Conservation (phyloP, 805 yeast genomes). For the Cyberlindnera maritima region DNA sequence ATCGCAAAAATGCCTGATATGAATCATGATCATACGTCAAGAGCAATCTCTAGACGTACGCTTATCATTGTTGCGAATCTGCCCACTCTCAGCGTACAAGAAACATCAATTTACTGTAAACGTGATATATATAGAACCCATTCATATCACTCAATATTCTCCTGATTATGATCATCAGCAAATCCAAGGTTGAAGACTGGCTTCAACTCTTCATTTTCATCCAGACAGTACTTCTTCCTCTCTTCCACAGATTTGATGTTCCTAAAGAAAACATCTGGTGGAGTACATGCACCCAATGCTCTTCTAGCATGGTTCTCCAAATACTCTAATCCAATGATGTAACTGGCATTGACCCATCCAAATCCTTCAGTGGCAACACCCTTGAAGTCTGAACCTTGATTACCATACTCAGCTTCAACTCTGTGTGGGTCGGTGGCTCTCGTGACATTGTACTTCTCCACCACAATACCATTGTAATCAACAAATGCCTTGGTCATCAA, state of each 20-base stretch:
- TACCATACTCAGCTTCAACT: slow-evolving; percentile 95
- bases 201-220: slow-evolving; percentile 5
- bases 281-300: slow-evolving; percentile 64
- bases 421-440: slow-evolving; percentile 80
- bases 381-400: slow-evolving; percentile 89
- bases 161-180: not conserved
- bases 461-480: slow-evolving; percentile 91
- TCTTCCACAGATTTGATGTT: slow-evolving; percentile 23
- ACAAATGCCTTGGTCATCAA: slow-evolving; percentile 88
- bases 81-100: too few species aligned
- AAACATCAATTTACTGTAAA: too few species aligned
- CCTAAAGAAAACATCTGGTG: slow-evolving; percentile 27
- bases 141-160: not conserved
- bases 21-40: too few species aligned
- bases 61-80: too few species aligned
- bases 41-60: too few species aligned
- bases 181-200: not conserved
- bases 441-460: slow-evolving; percentile 91
- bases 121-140: too few species aligned
- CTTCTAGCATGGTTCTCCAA: slow-evolving; percentile 66
- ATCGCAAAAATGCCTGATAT: too few species aligned
- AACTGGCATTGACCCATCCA: slow-evolving; percentile 97
- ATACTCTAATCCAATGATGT: slow-evolving; percentile 65
- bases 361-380: slow-evolving; percentile 96
- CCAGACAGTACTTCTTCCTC: slow-evolving; percentile 23